Evolutionary conservation across 495 filamentous ascomycete species (phyloP).

Genomic region (Delitschia confertaspora): DNA sequence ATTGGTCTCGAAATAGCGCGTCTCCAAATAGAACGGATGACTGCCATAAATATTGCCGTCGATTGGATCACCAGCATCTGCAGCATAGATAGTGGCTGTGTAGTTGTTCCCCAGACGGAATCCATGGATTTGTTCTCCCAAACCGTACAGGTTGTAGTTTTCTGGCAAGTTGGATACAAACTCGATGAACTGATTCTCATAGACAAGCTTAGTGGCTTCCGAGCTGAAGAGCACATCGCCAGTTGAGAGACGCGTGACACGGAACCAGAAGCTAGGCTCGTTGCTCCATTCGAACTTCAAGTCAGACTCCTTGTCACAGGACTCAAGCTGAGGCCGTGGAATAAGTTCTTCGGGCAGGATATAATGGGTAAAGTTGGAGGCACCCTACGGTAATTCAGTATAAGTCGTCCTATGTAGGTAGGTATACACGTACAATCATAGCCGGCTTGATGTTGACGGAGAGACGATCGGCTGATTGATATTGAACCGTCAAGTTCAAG

Average conservation of each 20-base stretch:
- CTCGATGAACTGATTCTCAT: constrained; percentile 58
- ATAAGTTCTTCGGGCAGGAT: constrained; percentile 56
- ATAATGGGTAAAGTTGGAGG: constrained; percentile 60
- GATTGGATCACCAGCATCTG: constrained; percentile 57
- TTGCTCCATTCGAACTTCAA: constrained; percentile 52
- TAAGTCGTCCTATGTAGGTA: not conserved
- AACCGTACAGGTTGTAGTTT: constrained; percentile 56
- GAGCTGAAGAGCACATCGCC: constrained; percentile 52
- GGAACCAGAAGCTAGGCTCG: constrained; percentile 53
- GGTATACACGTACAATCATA: constrained; percentile 39
- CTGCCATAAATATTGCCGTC: constrained; percentile 52
- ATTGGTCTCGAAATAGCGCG: constrained; percentile 53
- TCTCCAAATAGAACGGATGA: constrained; percentile 57
- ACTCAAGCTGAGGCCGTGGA: constrained; percentile 46
- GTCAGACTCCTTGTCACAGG: constrained; percentile 39
- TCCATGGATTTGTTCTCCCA: constrained; percentile 53
- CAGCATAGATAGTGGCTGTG: constrained; percentile 60
- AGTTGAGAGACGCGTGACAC: constrained; percentile 46
- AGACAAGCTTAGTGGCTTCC: constrained; percentile 47
- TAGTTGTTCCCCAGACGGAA: constrained; percentile 51
- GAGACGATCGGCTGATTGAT: constrained; percentile 47
- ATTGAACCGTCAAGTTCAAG: constrained; percentile 47
- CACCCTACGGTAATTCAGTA: constrained; percentile 29
- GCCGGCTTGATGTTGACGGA: constrained; percentile 51
- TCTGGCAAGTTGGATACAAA: constrained; percentile 48